Evolutionary conservation across 371 early-diverging fungal genomes (phyloP), one percentile per base, ranked within the genome.

Genomic region (Thermomucor indicae-seudaticae): DNA sequence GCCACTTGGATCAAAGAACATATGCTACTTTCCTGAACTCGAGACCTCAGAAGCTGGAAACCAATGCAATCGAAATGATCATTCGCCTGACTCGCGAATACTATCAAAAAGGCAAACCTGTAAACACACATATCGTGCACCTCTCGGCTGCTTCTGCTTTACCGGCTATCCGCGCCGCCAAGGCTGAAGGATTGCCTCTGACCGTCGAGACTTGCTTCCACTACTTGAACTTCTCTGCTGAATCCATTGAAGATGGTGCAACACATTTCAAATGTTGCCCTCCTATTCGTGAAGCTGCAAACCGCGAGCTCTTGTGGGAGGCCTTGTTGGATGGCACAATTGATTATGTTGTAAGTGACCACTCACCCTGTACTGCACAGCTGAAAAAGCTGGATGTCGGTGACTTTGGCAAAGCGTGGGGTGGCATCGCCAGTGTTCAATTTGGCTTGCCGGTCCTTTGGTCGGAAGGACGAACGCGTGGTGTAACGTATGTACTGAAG

Each of bases 211-310:
- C 90, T 0, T 89, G 89, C 67, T 88, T 85, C 67, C 90, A 90
- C 50, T 90, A 90, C 55, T 72, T 90, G 46, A 76, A 83, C 43
- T 73, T 90, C 42, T 72, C 62, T 42, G 67, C 90, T 6, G 89
- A 89, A 62, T 62, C 62, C n/a, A 82, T 90, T 22, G 83, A 85
- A 19, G 70, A 77, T 37, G 82, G 87, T 45, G 85, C 85, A 17
- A 90, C 90, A 24, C 83, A 89, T 60, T 90, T 78, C 80, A 90
- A 90, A 66, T 90, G 90, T 69, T 88, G 89, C 61, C 90, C 90
- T 43, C 90, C 90, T n/a, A 88, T 90, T 59, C 86, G 90, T 59
- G 78, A 83, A 52, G 67, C 80, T 20, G 62, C 69, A 46, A 90
- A 90, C 68, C 78, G 89, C 38, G 83, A 85, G 23, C 53, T 57